Base-by-base conservation (phyloP, 805 yeast species). In the Lachancea lanzarotensis region DNA sequence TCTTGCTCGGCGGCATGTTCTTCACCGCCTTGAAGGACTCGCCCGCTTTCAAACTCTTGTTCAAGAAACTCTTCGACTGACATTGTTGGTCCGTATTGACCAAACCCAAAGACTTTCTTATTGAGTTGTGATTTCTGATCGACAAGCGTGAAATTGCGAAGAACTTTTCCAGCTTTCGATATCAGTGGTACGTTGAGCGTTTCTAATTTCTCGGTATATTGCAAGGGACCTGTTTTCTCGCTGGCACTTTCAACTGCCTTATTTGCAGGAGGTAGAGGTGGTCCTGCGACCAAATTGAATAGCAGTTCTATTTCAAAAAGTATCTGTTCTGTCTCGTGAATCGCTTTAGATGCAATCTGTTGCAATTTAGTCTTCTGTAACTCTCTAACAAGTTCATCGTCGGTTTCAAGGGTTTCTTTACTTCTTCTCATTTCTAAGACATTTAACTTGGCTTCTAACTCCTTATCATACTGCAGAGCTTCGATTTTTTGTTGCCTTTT, bases 11-110 rank as follows among this genome's bases (percentile, higher is more conserved):
- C 61, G 20, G 49, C 47, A 7, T 35, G 30, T 33, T 56, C 42
- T 57, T 69, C 58, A 63, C 80, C 59, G 64, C 78, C 59, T 56
- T 69, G 69, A 33, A 77, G 70, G 73, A 90, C 84, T 45, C 91
- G 90, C 2, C 96, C 96, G 55, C 84, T 81, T 16, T 81, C 80
- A 50, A 85, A 70, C 60, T 93, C 98, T 53, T 87, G 79, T 39
- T 89, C 95, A 42, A 93, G 69, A 49, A 84, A 82, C 54, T 93
- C 97, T 52, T 93, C 98, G 0, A 93, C 89, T 0, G 95, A 72
- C 93, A 93, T 87, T 0, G 97, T 87, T 2, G 98, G 98, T 25
- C 91, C 71, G 20, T 75, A 79, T 65, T 93, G 97, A 1, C 97
- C 98, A 2, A 95, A 87, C 1, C 97, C 96, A 53, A 77, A 79